Evolutionary conservation across 208 protist genomes (phyloP).

Genomic region (Trypanosoma vivax): DNA sequence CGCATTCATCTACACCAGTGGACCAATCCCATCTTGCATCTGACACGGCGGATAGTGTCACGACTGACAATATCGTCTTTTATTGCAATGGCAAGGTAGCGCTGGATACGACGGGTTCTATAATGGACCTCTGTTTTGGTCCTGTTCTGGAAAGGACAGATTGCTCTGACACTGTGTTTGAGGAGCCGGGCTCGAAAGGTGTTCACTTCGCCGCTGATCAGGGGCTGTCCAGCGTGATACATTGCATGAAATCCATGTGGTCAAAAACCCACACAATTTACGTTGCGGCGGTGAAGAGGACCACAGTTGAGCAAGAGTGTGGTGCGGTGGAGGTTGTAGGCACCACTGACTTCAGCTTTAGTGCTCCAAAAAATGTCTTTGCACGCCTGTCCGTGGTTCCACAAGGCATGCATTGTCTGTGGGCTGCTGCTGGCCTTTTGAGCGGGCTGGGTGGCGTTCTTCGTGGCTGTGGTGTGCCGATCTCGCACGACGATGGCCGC

Average conservation of each 20-base stretch:
- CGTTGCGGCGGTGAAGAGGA: slow-evolving; percentile 36
- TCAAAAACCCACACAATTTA: slow-evolving; percentile 32
- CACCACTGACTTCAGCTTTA: not conserved
- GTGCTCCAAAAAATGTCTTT: slow-evolving; percentile 10
- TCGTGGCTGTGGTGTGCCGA: not conserved
- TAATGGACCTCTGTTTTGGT: slow-evolving; percentile 11
- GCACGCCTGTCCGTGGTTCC: not conserved
- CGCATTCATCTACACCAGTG: too few relatives aligned
- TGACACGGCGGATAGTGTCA: slow-evolving; percentile 2
- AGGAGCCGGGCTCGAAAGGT: too few relatives aligned
- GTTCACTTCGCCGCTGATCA: not conserved
- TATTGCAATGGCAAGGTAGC: slow-evolving; percentile 14
- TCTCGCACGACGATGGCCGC: slow-evolving; percentile 27
- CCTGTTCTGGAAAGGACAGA: slow-evolving; percentile 9
- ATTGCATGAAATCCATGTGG: slow-evolving; percentile 38
- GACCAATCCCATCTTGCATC: not conserved
- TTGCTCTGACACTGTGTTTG: too few relatives aligned
- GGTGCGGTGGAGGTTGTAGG: not conserved
- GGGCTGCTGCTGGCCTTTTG: slow-evolving; percentile 9
- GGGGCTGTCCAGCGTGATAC: not conserved
- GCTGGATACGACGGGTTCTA: slow-evolving; percentile 10
- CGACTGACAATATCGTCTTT: slow-evolving; percentile 19
- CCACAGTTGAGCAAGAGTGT: slow-evolving; percentile 13
- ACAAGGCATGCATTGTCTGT: not conserved
- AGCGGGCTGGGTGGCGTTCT: slow-evolving; percentile 8